Conservation (phyloP, 208 protist genomes). For the Phytomonas serpens region DNA sequence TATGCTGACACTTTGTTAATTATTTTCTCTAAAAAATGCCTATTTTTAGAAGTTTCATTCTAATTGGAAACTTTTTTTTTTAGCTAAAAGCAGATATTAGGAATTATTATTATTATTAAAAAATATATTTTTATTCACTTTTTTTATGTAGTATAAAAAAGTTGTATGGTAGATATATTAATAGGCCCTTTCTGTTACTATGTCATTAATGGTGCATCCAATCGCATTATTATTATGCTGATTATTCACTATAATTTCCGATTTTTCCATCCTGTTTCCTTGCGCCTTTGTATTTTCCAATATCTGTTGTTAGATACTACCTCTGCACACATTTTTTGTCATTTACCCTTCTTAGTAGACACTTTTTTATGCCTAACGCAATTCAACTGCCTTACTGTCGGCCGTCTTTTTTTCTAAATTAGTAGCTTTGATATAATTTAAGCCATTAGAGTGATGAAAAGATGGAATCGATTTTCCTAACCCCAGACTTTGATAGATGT, state of each 20-base stretch:
- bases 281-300: background rate
- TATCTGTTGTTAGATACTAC: background rate
- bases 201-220: background rate
- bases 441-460: background rate
- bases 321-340: background rate
- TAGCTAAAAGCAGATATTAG: background rate
- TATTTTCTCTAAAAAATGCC: background rate
- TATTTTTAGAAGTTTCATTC: background rate
- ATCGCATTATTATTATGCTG: background rate
- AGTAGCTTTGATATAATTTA: background rate
- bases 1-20: background rate
- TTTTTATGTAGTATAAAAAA: slow-evolving; percentile 13
- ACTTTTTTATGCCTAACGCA: background rate
- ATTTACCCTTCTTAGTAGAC: background rate
- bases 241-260: slow-evolving; percentile 8
- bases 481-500: slow-evolving; percentile 18
- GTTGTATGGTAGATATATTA: background rate
- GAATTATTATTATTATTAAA: background rate
- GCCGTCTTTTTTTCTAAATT: background rate
- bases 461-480: slow-evolving; percentile 26
- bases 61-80: slow-evolving; percentile 8
- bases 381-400: background rate
- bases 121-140: background rate
- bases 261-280: background rate
- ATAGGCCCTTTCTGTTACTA: slow-evolving; percentile 8